These are phyloP conservation scores for Beauveria pseudobassiana DNA, from an alignment of 2,329 filamentous ascomycete genomes.

Conservation along the genomic window DNA sequence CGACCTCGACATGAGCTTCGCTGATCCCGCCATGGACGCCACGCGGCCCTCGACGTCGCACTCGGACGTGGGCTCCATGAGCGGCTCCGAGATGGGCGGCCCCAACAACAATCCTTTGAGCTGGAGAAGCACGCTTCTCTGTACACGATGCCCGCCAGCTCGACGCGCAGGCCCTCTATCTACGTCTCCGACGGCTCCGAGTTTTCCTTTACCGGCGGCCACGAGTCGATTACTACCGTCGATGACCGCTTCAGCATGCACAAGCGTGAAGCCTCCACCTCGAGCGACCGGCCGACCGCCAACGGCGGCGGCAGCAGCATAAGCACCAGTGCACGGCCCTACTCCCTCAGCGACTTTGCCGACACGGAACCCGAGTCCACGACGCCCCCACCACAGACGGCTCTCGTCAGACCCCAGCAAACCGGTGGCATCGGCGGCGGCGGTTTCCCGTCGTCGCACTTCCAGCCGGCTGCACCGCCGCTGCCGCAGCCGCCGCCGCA, in stretches of 20 bases:
- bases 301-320: constrained; percentile 6
- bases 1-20: constrained; percentile 48
- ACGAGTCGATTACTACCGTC: constrained; percentile 12
- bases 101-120: constrained; percentile 50
- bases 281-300: constrained; percentile 11
- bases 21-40: constrained; percentile 42
- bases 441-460: constrained; percentile 14
- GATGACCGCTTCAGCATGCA: constrained; percentile 11
- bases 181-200: constrained; percentile 54
- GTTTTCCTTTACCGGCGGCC: constrained; percentile 32
- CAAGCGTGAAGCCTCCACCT: constrained; percentile 8
- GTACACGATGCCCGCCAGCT: constrained; percentile 33
- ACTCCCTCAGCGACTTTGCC: constrained; percentile 33
- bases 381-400: constrained; percentile 23
- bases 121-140: constrained; percentile 55
- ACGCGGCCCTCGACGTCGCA: constrained; percentile 52
- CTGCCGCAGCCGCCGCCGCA: background rate
- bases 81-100: constrained; percentile 47
- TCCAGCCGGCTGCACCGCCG: constrained; percentile 15
- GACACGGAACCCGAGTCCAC: constrained; percentile 31
- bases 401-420: constrained; percentile 17
- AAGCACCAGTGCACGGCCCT: constrained; percentile 20
- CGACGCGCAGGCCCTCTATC: constrained; percentile 47
- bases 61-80: constrained; percentile 49
- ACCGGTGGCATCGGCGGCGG: constrained; percentile 6